phyloP scores from a whole-genome alignment of 345 rosid genomes.

The Microcos paniculata region DNA sequence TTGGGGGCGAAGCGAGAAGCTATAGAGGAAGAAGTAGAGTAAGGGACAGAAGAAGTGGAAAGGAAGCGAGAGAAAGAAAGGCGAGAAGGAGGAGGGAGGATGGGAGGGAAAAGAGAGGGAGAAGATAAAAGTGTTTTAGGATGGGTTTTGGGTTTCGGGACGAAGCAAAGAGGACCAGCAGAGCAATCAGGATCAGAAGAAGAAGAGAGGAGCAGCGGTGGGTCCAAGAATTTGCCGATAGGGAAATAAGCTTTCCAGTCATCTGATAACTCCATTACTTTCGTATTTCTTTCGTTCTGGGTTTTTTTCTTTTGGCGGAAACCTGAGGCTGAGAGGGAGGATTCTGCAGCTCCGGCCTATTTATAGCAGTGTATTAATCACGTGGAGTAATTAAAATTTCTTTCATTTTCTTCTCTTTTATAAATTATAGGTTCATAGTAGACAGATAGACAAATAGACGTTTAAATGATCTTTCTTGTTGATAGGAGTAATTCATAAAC shows the following conservation, averaged over 20 bases:
- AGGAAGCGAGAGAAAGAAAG: conserved; percentile 53
- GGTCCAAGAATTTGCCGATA: background rate
- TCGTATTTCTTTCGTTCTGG: background rate
- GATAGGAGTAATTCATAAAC: too few relatives aligned
- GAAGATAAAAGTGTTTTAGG: conserved; percentile 38
- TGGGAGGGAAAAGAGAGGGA: conserved; percentile 43
- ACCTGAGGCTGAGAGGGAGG: background rate
- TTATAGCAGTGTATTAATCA: background rate
- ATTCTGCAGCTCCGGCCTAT: background rate
- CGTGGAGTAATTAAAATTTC: too few relatives aligned
- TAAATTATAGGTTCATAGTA: too few relatives aligned
- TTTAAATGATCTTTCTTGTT: too few relatives aligned
- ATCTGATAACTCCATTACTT: conserved; percentile 10
- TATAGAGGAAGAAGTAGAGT: conserved; percentile 35
- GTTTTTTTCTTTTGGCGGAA: background rate
- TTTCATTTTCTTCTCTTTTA: too few relatives aligned
- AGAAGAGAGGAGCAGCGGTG: conserved; percentile 12
- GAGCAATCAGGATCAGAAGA: background rate
- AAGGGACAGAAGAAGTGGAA: conserved; percentile 37
- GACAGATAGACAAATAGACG: too few relatives aligned
- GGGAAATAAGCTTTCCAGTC: conserved; percentile 14
- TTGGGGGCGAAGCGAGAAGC: conserved; percentile 26
- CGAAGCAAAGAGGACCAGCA: conserved; percentile 33
- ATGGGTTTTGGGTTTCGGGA: conserved; percentile 36
- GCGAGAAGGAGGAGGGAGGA: conserved; percentile 40